Evolutionary conservation across 108 stramenopile genomes (phyloP).

Genomic region (Skeletonema menzelii): DNA sequence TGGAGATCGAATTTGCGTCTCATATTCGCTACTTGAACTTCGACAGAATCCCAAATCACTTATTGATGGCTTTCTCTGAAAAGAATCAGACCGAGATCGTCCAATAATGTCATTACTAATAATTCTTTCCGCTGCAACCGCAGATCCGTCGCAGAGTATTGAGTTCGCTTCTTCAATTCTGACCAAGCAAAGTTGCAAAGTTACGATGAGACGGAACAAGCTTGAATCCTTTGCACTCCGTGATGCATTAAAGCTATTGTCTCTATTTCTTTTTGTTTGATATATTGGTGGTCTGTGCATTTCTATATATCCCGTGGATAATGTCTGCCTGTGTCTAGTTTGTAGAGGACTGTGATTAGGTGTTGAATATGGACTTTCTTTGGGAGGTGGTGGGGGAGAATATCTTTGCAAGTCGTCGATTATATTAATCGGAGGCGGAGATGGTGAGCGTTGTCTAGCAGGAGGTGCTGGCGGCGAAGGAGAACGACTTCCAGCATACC

Average conservation of each 20-base stretch:
- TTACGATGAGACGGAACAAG: conserved; percentile 75
- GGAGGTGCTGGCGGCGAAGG: not conserved
- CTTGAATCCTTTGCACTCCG: conserved; percentile 59
- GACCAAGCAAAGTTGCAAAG: conserved; percentile 69
- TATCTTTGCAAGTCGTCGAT: not conserved
- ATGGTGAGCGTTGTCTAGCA: not conserved
- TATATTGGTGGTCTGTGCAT: not conserved
- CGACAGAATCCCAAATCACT: conserved; percentile 11
- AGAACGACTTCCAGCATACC: conserved; percentile 31
- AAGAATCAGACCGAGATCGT: conserved; percentile 23
- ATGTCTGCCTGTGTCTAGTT: conserved; percentile 15
- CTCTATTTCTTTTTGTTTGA: not conserved
- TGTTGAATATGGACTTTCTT: not conserved
- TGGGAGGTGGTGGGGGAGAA: not conserved
- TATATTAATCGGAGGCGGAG: conserved; percentile 2
- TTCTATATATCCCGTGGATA: conserved; percentile 20
- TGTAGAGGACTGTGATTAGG: conserved; percentile 15
- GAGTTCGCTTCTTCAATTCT: conserved; percentile 72
- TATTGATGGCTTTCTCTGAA: conserved; percentile 9
- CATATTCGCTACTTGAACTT: conserved; percentile 12
- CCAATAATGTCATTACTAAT: conserved; percentile 1
- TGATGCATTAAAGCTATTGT: conserved; percentile 11
- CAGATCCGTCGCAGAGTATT: conserved; percentile 43
- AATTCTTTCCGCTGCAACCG: not conserved
- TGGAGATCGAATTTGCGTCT: conserved; percentile 6